Evolutionary conservation across 1,139 yeast genomes (phyloP).

Genomic region (Debaryomyces coudertii): DNA sequence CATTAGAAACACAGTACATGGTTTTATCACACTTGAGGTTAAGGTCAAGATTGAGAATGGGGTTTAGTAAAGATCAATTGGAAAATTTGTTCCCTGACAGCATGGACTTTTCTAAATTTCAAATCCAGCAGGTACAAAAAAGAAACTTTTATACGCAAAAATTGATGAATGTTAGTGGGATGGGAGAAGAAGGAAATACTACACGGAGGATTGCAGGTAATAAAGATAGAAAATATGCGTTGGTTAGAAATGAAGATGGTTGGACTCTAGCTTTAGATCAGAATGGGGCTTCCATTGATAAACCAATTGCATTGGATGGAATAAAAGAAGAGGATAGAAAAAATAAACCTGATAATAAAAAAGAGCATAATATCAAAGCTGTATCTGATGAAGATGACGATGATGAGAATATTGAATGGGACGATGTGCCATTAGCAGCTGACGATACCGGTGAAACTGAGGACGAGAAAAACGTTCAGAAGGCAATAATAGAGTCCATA

Average conservation of each 20-base stretch:
- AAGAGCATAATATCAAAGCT: neutral
- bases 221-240: constrained; percentile 71
- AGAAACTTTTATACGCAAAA: constrained; percentile 88
- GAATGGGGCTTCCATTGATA: constrained; percentile 38
- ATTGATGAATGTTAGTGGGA: constrained; percentile 81
- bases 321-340: constrained; percentile 19
- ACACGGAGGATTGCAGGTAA: constrained; percentile 82
- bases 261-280: constrained; percentile 74
- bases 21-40: constrained; percentile 79
- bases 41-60: constrained; percentile 91
- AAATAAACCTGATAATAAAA: neutral
- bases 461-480: constrained; percentile 35
- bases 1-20: constrained; percentile 86
- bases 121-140: constrained; percentile 88
- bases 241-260: constrained; percentile 79
- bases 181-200: constrained; percentile 61
- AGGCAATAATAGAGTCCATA: constrained; percentile 41
- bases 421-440: constrained; percentile 50
- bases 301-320: constrained; percentile 51
- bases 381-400: constrained; percentile 21
- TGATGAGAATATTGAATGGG: constrained; percentile 59
- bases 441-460: constrained; percentile 26
- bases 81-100: constrained; percentile 79
- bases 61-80: constrained; percentile 84
- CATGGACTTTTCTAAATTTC: constrained; percentile 90